A percentile compares a stretch with the other conserved stretches of the same genome.
phyloP scores from a whole-genome alignment of 345 rosid genomes.

The Brassica nigra region DNA sequence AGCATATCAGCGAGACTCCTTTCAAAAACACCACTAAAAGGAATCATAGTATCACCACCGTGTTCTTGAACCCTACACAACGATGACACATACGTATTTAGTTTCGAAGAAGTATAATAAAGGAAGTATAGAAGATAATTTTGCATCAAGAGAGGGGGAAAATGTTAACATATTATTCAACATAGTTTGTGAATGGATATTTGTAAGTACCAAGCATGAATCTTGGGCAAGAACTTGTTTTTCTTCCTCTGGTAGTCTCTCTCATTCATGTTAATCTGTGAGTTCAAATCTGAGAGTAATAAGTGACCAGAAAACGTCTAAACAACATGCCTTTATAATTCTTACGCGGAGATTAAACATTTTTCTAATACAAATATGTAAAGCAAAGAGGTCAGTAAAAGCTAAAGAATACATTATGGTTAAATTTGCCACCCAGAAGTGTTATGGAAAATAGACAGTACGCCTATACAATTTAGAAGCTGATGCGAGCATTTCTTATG shows the following conservation, averaged over 20 bases:
- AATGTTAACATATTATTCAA: not conserved
- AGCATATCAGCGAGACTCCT: slow-evolving; percentile 78
- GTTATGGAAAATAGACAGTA: not conserved
- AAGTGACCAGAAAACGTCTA: slow-evolving; percentile 12
- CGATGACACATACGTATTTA: slow-evolving; percentile 10
- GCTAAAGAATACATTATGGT: not conserved
- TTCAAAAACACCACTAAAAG: slow-evolving; percentile 84
- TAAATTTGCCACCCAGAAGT: not conserved
- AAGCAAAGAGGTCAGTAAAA: slow-evolving; percentile 3
- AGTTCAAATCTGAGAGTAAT: slow-evolving; percentile 14
- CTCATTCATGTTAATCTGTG: slow-evolving; percentile 94
- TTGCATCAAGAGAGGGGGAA: too few species aligned
- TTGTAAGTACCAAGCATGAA: slow-evolving; percentile 85
- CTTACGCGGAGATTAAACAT: not conserved
- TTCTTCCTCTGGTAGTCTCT: slow-evolving; percentile 95
- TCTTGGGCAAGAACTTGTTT: slow-evolving; percentile 96
- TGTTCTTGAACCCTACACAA: slow-evolving; percentile 91
- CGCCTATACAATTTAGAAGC: not conserved
- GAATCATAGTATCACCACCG: slow-evolving; percentile 89
- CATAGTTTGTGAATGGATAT: slow-evolving; percentile 17
- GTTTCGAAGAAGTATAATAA: not conserved
- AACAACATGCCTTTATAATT: slow-evolving; percentile 1
- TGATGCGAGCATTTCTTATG: not conserved
- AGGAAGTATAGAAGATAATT: not conserved
- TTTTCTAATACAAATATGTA: not conserved